Evolutionary conservation across 208 protist genomes (phyloP).

Genomic region (Leishmania tropica): DNA sequence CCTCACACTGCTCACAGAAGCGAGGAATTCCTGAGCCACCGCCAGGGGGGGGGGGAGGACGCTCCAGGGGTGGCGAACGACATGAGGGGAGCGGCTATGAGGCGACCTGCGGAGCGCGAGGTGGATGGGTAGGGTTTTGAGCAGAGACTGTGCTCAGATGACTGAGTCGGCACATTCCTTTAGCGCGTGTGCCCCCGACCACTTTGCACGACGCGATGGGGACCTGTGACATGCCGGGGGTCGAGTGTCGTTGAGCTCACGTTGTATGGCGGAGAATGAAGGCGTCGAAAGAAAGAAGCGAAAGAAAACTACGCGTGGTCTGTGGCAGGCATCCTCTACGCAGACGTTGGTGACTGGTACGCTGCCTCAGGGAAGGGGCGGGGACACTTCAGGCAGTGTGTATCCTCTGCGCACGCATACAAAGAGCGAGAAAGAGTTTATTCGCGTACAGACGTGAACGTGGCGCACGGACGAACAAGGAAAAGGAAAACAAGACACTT

Average conservation of each 20-base stretch:
- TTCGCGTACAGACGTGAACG: background rate
- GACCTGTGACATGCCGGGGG: background rate
- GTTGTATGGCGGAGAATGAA: background rate
- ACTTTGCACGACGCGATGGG: background rate
- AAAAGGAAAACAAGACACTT: background rate
- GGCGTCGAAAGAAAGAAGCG: too few relatives aligned
- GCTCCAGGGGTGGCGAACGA: background rate
- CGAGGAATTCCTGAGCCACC: background rate
- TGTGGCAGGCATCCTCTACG: background rate
- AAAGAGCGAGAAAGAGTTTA: too few relatives aligned
- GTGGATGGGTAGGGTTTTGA: background rate
- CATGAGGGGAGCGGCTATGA: background rate
- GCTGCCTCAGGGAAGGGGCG: background rate
- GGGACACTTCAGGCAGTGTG: background rate
- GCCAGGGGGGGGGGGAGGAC: background rate
- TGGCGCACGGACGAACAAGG: background rate
- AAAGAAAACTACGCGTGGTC: background rate
- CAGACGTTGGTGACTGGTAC: background rate
- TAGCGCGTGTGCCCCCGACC: background rate
- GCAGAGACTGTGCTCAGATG: background rate
- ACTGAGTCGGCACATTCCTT: background rate
- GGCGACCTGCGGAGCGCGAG: background rate
- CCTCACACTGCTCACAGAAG: background rate
- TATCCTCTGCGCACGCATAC: background rate
- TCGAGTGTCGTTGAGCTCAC: background rate